Percentiles rank a stretch among this genome's conserved stretches.
These are phyloP conservation scores for Peronospora belbahrii DNA, from an alignment of 352 stramenopile species.

Conservation along the genomic window DNA sequence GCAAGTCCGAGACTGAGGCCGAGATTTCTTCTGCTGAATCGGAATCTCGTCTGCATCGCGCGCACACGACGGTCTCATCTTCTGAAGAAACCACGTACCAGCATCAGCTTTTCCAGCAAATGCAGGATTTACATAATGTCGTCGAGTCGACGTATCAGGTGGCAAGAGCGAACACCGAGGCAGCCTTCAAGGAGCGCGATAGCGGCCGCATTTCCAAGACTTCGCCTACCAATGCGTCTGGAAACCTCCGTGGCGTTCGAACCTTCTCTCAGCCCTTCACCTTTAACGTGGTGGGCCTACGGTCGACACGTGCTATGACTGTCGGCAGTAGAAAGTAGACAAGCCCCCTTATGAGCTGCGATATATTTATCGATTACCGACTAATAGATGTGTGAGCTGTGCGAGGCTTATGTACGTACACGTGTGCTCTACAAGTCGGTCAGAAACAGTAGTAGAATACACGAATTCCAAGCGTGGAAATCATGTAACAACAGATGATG, in stretches of 20 bases:
- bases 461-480: no score
- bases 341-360: constrained; percentile 13
- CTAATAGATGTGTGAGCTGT: constrained; percentile 15
- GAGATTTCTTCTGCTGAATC: constrained; percentile 1
- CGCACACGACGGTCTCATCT: constrained; percentile 22
- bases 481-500: no score
- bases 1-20: background rate
- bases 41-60: constrained; percentile 13
- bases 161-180: constrained; percentile 45
- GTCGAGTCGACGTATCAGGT: constrained; percentile 64
- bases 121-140: constrained; percentile 58
- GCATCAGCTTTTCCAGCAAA: constrained; percentile 63
- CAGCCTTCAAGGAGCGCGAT: constrained; percentile 34
- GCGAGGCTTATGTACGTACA: no score
- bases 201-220: constrained; percentile 25
- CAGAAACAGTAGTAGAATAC: no score
- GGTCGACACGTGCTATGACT: constrained; percentile 32
- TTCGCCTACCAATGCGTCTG: constrained; percentile 5
- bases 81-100: constrained; percentile 31
- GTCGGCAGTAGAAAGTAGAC: constrained; percentile 22
- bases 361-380: constrained; percentile 28
- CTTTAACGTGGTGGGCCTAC: constrained; percentile 36
- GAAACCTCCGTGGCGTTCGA: constrained; percentile 16
- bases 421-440: no score
- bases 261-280: constrained; percentile 36